Evolutionary conservation across 192 early-diverging fungal genomes (phyloP), one percentile per base, ranked within the genome.

Genomic region (Entomortierella parvispora): DNA sequence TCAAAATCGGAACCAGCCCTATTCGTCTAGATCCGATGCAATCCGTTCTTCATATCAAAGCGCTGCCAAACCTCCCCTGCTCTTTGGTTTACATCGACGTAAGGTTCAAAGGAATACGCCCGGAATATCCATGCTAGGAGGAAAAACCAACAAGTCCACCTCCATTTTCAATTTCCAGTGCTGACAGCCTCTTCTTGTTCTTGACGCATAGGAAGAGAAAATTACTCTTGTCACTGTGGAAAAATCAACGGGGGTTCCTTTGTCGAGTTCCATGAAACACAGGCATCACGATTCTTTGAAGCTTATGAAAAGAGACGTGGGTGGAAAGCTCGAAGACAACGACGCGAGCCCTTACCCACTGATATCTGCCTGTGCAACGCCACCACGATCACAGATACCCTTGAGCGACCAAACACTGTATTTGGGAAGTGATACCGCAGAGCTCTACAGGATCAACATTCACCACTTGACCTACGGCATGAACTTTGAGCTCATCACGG

Each of bases 161-260:
- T n/a, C n/a, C n/a, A n/a, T n/a, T n/a, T n/a, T n/a, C n/a, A n/a
- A n/a, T n/a, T n/a, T n/a, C n/a, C n/a, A n/a, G n/a, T n/a, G n/a
- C n/a, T n/a, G n/a, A n/a, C n/a, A n/a, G n/a, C n/a, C n/a, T n/a
- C n/a, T n/a, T n/a, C n/a, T n/a, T n/a, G n/a, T n/a, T n/a, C n/a
- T n/a, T n/a, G n/a, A n/a, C n/a, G n/a, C n/a, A n/a, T 64, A 77
- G 74, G 65, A 77, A 29, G 74, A 77, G 37, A 77, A 68, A 64
- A 51, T 77, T 17, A 64, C 60, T 0, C 54, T 59, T 23, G 65
- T 77, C 4, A 68, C 74, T 14, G 61, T 63, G 4, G 65, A 64
- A 23, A 25, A 50, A n/a, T 37, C 61, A 26, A n/a, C 44, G 2
- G 32, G 26, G 3, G n/a, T 43, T 1, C 17, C 17, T 18, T 9